Evolutionary conservation across 768 basidiomycete genomes (phyloP), one percentile per base, ranked within the genome.

Genomic region (Naganishia randhawae): DNA sequence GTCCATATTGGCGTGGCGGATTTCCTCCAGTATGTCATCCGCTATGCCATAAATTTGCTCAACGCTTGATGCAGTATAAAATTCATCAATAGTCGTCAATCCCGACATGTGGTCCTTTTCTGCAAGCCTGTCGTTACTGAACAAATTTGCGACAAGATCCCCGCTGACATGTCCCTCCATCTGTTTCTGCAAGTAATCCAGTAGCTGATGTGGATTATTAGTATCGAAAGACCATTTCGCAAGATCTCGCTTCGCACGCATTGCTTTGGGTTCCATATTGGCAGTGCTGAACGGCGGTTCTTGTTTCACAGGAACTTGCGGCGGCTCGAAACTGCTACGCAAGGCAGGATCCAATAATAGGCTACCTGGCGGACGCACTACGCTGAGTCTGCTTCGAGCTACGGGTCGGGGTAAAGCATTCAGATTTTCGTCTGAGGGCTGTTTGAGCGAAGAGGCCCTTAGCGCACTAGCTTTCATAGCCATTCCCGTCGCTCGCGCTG

Each of bases 121-220:
- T 7, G 93, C 91, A 72, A 89, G 91, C 78, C 97, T 96, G 73
- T 96, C 96, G 69, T 89, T 90, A 75, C 95, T 97, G 82, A 97
- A 99, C 32, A 99, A 83, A 32, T 86, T 86, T 5, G 85, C 80
- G 14, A 89, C 78, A 2, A 98, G 81, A 1, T 93, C 89, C 69
- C 88, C 87, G 3, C 89, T 89, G 7, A 85, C 84, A 74, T 89
- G 85, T 10, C 87, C 84, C 72, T 94, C 92, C 92, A 98, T 97
- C 80, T 99, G 96, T 71, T 84, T 86, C 73, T 91, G 89, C 54
- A 98, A 82, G 14, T 87, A 81, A 48, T 97, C 95, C 41, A 88
- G 85, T 16, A 97, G 84, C 74, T 98, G 95, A 76, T 91, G 89
- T 65, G 91, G 84, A 27, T 88, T 89, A 9, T 90, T 82, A 4